Evolutionary conservation across 805 yeast species (phyloP).

Genomic region (Nakazawaea ishiwadae): DNA sequence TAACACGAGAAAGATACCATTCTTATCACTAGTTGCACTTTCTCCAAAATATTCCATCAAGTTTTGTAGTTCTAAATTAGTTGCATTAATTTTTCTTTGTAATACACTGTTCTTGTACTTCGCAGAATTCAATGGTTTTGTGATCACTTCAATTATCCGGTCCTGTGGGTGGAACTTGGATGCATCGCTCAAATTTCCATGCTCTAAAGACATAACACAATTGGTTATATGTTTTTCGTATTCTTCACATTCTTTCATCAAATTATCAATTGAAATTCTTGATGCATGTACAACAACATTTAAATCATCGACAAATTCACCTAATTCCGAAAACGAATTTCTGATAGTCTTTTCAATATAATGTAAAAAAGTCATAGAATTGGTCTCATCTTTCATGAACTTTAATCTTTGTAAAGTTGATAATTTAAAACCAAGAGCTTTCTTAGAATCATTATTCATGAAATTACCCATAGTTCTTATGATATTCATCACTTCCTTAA

Average conservation of each 20-base stretch:
- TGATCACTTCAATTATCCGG: slow-evolving; percentile 39
- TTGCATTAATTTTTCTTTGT: slow-evolving; percentile 55
- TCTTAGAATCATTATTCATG: slow-evolving; percentile 91
- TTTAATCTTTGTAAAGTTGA: slow-evolving; percentile 86
- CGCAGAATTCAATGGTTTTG: slow-evolving; percentile 69
- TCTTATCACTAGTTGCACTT: slow-evolving; percentile 58
- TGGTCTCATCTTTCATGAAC: slow-evolving; percentile 85
- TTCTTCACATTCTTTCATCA: slow-evolving; percentile 65
- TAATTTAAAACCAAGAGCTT: slow-evolving; percentile 88
- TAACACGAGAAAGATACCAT: slow-evolving; percentile 73
- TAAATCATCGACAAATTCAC: slow-evolving; percentile 71
- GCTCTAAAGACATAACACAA: slow-evolving; percentile 66
- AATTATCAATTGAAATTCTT: slow-evolving; percentile 77
- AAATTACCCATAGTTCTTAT: slow-evolving; percentile 91
- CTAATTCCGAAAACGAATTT: slow-evolving; percentile 74
- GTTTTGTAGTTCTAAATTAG: slow-evolving; percentile 60
- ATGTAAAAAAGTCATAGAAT: slow-evolving; percentile 84
- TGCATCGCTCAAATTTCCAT: slow-evolving; percentile 83
- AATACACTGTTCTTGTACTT: slow-evolving; percentile 62
- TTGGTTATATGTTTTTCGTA: slow-evolving; percentile 59
- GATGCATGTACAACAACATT: slow-evolving; percentile 53
- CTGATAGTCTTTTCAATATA: slow-evolving; percentile 89
- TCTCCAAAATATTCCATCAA: slow-evolving; percentile 90
- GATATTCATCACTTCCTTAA: slow-evolving; percentile 73
- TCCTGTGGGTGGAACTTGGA: slow-evolving; percentile 81